Conservation (phyloP, 805 yeast species). For the Saccharomycopsis javanensis region DNA sequence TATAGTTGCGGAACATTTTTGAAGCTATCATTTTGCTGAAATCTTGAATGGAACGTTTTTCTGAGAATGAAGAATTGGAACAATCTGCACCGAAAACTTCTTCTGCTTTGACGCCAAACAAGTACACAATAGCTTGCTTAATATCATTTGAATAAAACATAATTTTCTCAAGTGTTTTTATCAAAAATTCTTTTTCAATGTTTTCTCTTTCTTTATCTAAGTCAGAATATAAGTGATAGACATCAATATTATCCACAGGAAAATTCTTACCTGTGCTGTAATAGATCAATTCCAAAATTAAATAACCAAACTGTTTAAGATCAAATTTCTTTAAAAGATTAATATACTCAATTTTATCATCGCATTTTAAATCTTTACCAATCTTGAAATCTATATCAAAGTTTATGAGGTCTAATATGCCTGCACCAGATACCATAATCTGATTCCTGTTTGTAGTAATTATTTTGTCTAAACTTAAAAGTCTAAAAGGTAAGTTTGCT, state of each 20-base stretch:
- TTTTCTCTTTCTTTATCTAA: not conserved
- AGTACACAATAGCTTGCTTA: slow-evolving; percentile 34
- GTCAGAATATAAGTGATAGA: not conserved
- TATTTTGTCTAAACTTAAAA: slow-evolving; percentile 56
- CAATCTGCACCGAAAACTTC: not conserved
- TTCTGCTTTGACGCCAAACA: slow-evolving; percentile 21
- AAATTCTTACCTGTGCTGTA: not conserved
- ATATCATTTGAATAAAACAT: slow-evolving; percentile 28
- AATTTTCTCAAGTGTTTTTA: not conserved
- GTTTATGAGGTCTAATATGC: slow-evolving; percentile 56
- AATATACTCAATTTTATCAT: slow-evolving; percentile 13
- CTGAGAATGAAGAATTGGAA: not conserved
- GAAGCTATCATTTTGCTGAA: slow-evolving; percentile 35
- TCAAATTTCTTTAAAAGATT: slow-evolving; percentile 43
- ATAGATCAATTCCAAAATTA: slow-evolving; percentile 41
- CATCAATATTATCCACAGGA: not conserved
- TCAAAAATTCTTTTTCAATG: slow-evolving; percentile 11
- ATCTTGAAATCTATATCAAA: slow-evolving; percentile 25
- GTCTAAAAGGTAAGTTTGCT: slow-evolving; percentile 52
- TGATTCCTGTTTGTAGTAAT: slow-evolving; percentile 59
- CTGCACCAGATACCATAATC: slow-evolving; percentile 61
- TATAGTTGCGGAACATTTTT: slow-evolving; percentile 25
- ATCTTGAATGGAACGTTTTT: slow-evolving; percentile 24
- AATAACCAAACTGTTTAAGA: slow-evolving; percentile 44
- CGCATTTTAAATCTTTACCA: slow-evolving; percentile 12